phyloP scores from a whole-genome alignment of 208 protist species.

The Kentomonas sorsogonicus region DNA sequence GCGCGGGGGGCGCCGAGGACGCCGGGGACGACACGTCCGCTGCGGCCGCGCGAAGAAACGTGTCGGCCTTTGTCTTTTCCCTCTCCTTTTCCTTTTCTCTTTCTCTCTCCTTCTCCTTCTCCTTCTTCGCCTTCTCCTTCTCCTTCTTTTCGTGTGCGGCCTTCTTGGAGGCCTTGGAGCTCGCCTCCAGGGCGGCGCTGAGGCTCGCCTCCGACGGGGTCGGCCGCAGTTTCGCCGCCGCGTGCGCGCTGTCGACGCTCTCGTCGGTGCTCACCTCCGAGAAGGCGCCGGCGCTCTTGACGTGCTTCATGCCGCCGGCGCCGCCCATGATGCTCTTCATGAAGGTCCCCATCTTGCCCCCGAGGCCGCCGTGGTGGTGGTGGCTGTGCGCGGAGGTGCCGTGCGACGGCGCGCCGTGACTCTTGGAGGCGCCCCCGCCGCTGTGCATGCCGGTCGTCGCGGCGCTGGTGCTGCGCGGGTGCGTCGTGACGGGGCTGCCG shows the following conservation, averaged over 20 bases:
- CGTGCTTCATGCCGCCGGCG: not conserved
- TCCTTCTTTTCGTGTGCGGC: constrained; percentile 1
- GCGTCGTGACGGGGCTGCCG: not conserved
- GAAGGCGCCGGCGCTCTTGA: not conserved
- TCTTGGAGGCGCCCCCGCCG: not conserved
- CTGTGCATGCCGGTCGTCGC: constrained; percentile 1
- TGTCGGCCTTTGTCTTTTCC: not conserved
- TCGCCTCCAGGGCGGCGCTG: not conserved
- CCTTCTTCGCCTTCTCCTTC: constrained; percentile 13
- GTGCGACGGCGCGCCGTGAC: constrained; percentile 2
- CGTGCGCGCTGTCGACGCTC: not conserved
- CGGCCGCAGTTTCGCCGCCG: not conserved
- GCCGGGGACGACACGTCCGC: constrained; percentile 3
- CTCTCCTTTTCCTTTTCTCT: constrained; percentile 3
- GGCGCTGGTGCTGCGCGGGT: not conserved
- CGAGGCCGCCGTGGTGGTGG: not conserved
- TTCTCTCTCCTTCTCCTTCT: constrained; percentile 8
- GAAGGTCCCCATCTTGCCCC: constrained; percentile 17
- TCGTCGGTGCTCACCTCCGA: not conserved
- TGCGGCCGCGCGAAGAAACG: no score
- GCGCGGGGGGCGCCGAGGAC: not conserved
- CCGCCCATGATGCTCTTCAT: constrained; percentile 23
- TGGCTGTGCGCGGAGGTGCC: not conserved
- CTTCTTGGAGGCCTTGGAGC: not conserved
- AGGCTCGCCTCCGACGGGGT: not conserved